Conservation (phyloP, 139 green algal species). For the Spirogloea muscicola region DNA sequence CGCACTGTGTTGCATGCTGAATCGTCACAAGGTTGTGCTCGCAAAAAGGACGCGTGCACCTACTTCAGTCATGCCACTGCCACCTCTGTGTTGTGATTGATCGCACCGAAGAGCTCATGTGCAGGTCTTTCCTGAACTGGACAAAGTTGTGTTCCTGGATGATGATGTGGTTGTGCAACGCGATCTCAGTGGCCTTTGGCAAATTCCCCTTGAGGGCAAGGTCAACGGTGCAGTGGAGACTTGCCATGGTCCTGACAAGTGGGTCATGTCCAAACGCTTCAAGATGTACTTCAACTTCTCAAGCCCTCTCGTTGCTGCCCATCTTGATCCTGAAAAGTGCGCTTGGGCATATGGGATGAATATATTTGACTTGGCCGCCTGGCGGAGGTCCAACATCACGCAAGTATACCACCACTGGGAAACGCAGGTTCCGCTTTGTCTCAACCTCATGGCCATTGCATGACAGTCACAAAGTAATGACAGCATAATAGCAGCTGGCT, state of each 20-base stretch:
- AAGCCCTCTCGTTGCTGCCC: conserved; percentile 22
- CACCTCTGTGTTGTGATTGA: too few relatives aligned
- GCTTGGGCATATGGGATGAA: conserved; percentile 50
- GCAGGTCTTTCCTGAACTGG: conserved; percentile 39
- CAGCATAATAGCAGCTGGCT: too few relatives aligned
- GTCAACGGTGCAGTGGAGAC: conserved; percentile 39
- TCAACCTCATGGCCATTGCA: too few relatives aligned
- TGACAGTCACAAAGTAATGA: too few relatives aligned
- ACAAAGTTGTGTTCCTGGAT: conserved; percentile 38
- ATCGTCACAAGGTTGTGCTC: too few relatives aligned
- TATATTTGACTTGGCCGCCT: conserved; percentile 34
- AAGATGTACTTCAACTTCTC: conserved; percentile 48
- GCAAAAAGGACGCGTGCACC: too few relatives aligned
- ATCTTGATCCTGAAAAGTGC: conserved; percentile 34
- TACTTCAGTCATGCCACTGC: too few relatives aligned
- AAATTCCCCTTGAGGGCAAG: conserved; percentile 20
- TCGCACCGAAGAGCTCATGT: too few relatives aligned
- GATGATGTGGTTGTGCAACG: conserved; percentile 45
- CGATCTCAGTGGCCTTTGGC: conserved; percentile 28
- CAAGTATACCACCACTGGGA: conserved; percentile 41
- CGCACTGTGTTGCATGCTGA: too few relatives aligned
- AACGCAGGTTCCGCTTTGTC: conserved; percentile 15
- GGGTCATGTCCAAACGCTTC: conserved; percentile 28
- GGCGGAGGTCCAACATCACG: conserved; percentile 17
- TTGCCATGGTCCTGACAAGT: conserved; percentile 32